These are phyloP conservation scores for Cytospora piceae DNA, from an alignment of 2,329 filamentous ascomycete species.

Conservation along the genomic window DNA sequence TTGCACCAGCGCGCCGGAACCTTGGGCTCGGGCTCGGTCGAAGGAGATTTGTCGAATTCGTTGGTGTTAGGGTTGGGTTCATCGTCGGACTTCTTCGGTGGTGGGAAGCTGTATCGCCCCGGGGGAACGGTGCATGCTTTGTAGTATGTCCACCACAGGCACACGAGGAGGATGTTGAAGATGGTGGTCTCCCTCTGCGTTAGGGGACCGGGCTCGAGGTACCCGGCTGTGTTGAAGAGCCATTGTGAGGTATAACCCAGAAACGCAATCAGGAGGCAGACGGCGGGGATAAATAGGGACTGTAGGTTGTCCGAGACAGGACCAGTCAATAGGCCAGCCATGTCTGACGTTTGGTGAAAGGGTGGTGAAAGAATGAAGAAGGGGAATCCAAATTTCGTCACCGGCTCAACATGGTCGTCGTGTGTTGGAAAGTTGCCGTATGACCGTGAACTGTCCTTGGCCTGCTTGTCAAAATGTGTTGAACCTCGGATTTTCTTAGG, in stretches of 20 bases:
- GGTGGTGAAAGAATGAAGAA: not conserved
- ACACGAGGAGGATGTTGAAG: constrained; percentile 68
- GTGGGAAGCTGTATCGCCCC: constrained; percentile 55
- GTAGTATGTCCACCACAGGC: constrained; percentile 73
- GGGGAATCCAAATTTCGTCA: not conserved
- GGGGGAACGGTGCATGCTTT: constrained; percentile 61
- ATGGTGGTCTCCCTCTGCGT: constrained; percentile 57
- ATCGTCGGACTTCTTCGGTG: constrained; percentile 23
- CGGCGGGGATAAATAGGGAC: constrained; percentile 68
- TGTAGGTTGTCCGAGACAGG: constrained; percentile 51
- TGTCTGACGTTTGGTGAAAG: constrained; percentile 9
- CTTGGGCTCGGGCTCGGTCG: constrained; percentile 35
- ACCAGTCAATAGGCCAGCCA: constrained; percentile 36
- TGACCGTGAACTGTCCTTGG: not conserved
- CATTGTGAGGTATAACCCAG: constrained; percentile 74
- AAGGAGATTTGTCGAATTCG: not conserved
- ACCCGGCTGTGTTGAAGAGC: constrained; percentile 64
- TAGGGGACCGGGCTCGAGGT: constrained; percentile 64
- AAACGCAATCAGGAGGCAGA: constrained; percentile 68
- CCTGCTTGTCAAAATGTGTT: not conserved
- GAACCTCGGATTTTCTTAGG: not conserved
- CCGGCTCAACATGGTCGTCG: constrained; percentile 11
- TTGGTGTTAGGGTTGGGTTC: not conserved
- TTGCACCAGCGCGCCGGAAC: constrained; percentile 65
- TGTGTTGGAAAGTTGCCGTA: not conserved